Evolutionary conservation across 2,329 filamentous ascomycete genomes (phyloP).

Genomic region (Epichloe hybrida): DNA sequence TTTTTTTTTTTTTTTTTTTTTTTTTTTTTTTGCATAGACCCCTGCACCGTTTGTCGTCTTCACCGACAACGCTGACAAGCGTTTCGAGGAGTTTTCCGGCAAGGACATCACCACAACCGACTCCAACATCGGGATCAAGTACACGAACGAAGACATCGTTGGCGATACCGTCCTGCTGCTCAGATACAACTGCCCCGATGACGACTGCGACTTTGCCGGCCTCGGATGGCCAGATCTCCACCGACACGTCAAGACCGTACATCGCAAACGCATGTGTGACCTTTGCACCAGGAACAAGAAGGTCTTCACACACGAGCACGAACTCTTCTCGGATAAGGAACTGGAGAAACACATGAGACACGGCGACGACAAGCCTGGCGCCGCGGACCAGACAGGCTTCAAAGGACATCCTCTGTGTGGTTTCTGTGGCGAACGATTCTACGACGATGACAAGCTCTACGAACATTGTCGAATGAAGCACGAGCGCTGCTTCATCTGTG

Average conservation of each 20-base stretch:
- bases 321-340: constrained; percentile 71
- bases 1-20: not conserved
- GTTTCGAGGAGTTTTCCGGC: constrained; percentile 69
- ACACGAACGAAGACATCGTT: constrained; percentile 77
- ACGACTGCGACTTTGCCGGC: constrained; percentile 67
- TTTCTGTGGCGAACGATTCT: constrained; percentile 86
- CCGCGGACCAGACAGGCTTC: constrained; percentile 87
- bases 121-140: constrained; percentile 79
- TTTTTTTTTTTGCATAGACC: constrained; percentile 28
- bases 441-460: constrained; percentile 90
- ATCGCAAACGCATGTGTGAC: constrained; percentile 84
- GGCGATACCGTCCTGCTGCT: constrained; percentile 81
- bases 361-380: constrained; percentile 82
- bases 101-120: constrained; percentile 66
- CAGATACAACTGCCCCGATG: constrained; percentile 88
- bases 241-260: constrained; percentile 67
- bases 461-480: constrained; percentile 88
- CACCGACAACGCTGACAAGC: constrained; percentile 70
- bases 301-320: constrained; percentile 95
- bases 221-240: constrained; percentile 45
- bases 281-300: constrained; percentile 89
- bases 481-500: constrained; percentile 90
- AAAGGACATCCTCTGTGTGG: constrained; percentile 89
- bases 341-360: constrained; percentile 78
- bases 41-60: constrained; percentile 74